Conservation (phyloP, 768 basidiomycete species). For the Favolaschia claudopus region DNA sequence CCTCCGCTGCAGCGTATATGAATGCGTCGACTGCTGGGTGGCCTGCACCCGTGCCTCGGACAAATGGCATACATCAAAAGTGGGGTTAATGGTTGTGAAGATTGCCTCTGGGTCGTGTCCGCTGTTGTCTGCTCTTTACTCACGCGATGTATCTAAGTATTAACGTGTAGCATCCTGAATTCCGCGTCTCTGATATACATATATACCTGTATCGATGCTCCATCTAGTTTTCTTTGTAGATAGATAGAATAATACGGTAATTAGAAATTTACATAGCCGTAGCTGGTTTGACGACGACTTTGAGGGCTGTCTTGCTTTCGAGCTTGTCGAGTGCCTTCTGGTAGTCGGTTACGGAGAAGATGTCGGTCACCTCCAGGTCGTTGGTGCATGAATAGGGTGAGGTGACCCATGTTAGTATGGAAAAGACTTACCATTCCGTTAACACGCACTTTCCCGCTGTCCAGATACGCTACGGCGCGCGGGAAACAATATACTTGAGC, state of each 20-base stretch:
- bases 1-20: background rate
- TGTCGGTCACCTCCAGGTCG: slow-evolving; percentile 67
- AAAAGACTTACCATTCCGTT: slow-evolving; percentile 54
- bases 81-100: slow-evolving; percentile 12
- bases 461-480: slow-evolving; percentile 87
- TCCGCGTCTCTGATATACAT: background rate
- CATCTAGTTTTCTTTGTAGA: no score
- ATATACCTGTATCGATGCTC: background rate
- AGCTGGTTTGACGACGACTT: slow-evolving; percentile 56
- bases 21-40: background rate
- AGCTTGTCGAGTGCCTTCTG: slow-evolving; percentile 73
- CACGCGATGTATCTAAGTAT: background rate
- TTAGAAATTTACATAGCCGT: no score
- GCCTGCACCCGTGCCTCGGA: background rate
- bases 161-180: background rate
- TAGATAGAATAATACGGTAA: no score
- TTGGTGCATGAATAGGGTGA: slow-evolving; percentile 49
- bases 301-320: slow-evolving; percentile 61
- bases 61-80: background rate
- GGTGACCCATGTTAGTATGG: background rate
- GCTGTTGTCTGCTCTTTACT: background rate
- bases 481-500: slow-evolving; percentile 92
- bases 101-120: no score
- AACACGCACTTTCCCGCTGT: slow-evolving; percentile 82
- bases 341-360: slow-evolving; percentile 65